phyloP scores from a whole-genome alignment of 1,284 basidiomycete genomes.

The Ceratobasidium sp. region DNA sequence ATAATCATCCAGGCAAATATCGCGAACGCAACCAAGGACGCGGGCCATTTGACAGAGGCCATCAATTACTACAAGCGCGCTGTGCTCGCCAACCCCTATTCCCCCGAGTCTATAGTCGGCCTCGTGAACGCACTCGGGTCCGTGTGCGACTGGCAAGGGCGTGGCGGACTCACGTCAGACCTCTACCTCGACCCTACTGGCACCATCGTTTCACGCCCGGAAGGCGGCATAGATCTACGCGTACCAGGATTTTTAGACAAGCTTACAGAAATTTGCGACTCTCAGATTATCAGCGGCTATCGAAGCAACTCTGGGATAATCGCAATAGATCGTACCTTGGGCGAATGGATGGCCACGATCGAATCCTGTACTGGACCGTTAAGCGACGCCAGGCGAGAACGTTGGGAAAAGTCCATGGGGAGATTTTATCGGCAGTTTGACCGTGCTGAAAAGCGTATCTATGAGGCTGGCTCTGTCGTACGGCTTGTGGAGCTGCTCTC shows the following conservation, averaged over 20 bases:
- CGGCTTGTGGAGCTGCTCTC: constrained; percentile 65
- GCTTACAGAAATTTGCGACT: constrained; percentile 61
- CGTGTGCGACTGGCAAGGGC: constrained; percentile 67
- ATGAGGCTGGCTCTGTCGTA: constrained; percentile 66
- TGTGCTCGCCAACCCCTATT: constrained; percentile 63
- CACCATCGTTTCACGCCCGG: constrained; percentile 13
- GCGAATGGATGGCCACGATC: constrained; percentile 63
- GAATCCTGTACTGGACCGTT: constrained; percentile 54
- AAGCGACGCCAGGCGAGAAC: constrained; percentile 52
- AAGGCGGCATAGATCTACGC: constrained; percentile 44
- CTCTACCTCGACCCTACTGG: constrained; percentile 29
- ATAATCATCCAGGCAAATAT: constrained; percentile 1
- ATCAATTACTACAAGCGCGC: constrained; percentile 67
- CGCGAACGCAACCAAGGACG: constrained; percentile 46
- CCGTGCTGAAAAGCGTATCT: constrained; percentile 53
- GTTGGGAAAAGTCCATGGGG: constrained; percentile 58
- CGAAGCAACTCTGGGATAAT: constrained; percentile 59
- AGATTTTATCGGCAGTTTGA: constrained; percentile 56
- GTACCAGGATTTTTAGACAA: constrained; percentile 60
- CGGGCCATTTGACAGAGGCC: constrained; percentile 63
- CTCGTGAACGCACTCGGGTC: constrained; percentile 65
- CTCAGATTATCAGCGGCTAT: constrained; percentile 61
- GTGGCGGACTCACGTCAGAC: constrained; percentile 53
- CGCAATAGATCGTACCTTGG: constrained; percentile 53
- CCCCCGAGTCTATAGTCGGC: constrained; percentile 69